Evolutionary conservation across 352 stramenopile genomes (phyloP).

Genomic region (Phytophthora brassicae): DNA sequence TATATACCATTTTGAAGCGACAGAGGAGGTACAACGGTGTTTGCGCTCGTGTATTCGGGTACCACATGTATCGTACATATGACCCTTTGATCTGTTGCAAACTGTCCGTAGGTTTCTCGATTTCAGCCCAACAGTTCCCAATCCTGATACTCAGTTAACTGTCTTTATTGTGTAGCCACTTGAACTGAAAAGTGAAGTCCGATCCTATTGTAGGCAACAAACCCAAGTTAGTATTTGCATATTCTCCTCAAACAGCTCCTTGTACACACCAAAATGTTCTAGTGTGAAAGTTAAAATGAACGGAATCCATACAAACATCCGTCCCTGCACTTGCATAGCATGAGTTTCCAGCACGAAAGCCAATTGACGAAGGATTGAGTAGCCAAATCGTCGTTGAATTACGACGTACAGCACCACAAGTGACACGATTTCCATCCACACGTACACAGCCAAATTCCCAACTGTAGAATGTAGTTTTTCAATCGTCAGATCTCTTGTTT

Average conservation of each 20-base stretch:
- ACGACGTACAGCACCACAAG: constrained; percentile 1
- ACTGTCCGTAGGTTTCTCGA: constrained; percentile 2
- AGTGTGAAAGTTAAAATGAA: constrained; percentile 30
- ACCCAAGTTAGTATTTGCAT: not conserved
- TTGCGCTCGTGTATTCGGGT: not conserved
- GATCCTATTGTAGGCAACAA: not conserved
- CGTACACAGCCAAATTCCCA: constrained; percentile 2
- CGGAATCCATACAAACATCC: constrained; percentile 25
- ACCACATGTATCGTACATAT: too few relatives aligned
- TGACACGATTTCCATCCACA: constrained; percentile 3
- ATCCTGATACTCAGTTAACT: not conserved
- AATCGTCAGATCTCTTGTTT: constrained; percentile 1
- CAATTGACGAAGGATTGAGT: constrained; percentile 21
- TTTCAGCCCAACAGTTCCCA: not conserved
- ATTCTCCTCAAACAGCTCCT: too few relatives aligned
- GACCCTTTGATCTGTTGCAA: not conserved
- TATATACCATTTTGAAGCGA: too few relatives aligned
- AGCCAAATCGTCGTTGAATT: constrained; percentile 20
- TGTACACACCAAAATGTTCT: constrained; percentile 23
- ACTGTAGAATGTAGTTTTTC: constrained; percentile 1
- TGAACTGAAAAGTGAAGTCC: constrained; percentile 7
- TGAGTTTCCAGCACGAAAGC: constrained; percentile 42
- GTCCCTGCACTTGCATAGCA: constrained; percentile 17
- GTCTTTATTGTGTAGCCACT: not conserved
- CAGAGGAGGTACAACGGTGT: not conserved